Percentiles rank a stretch among this genome's conserved stretches.
Evolutionary conservation across 139 green algal species (phyloP).

Genomic region (Diplosphaera chodatii): DNA sequence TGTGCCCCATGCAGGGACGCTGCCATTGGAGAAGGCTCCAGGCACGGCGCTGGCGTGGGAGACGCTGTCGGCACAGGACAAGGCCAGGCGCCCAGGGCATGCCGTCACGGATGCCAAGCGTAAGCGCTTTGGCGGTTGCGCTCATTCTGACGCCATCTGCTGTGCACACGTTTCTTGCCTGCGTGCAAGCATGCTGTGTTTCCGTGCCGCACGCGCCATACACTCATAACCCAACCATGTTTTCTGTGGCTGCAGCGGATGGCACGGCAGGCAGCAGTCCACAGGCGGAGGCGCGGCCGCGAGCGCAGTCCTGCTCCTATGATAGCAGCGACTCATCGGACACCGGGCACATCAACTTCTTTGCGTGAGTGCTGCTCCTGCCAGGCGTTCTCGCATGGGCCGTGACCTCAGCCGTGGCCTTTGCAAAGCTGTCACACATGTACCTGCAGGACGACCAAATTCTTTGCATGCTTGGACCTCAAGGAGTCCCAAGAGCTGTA

Average conservation of each 20-base stretch:
- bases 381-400: too few relatives aligned
- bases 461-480: slow-evolving; percentile 74
- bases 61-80: neutral
- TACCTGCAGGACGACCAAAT: slow-evolving; percentile 76
- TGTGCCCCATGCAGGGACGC: neutral
- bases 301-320: neutral
- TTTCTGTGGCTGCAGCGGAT: too few relatives aligned
- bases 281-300: neutral
- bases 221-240: too few relatives aligned
- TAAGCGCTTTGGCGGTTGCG: too few relatives aligned
- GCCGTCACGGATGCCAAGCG: neutral
- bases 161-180: too few relatives aligned
- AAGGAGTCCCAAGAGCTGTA: slow-evolving; percentile 64
- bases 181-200: neutral
- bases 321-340: neutral
- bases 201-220: too few relatives aligned
- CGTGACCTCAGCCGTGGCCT: too few relatives aligned
- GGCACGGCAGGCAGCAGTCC: neutral
- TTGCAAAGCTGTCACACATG: too few relatives aligned
- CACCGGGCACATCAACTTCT: slow-evolving; percentile 53
- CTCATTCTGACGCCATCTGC: too few relatives aligned
- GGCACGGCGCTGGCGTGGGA: neutral
- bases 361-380: too few relatives aligned
- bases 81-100: neutral
- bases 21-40: neutral